Conservation (phyloP, 495 filamentous ascomycete species). For the Talaromyces stipitatus region DNA sequence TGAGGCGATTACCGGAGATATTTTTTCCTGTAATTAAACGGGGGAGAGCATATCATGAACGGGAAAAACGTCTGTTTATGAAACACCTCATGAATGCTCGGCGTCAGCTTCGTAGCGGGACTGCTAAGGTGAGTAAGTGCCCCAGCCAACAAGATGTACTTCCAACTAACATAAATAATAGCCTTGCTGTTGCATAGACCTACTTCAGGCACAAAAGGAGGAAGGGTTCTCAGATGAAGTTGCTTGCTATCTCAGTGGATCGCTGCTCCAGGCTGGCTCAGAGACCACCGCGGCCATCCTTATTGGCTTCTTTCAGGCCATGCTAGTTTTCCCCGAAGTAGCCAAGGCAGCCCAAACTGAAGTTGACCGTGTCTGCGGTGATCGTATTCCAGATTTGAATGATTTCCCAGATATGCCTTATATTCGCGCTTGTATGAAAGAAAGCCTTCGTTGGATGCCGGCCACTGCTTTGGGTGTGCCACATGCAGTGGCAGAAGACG, state of each 20-base stretch:
- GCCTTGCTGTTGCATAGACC: constrained; percentile 22
- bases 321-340: constrained; percentile 31
- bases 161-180: too few species aligned
- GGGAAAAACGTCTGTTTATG: too few species aligned
- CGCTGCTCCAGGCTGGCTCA: constrained; percentile 34
- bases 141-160: too few species aligned
- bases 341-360: constrained; percentile 25
- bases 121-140: too few species aligned
- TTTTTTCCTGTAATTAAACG: too few species aligned
- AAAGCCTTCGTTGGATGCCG: constrained; percentile 34
- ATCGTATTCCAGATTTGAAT: constrained; percentile 22
- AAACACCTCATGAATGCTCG: too few species aligned
- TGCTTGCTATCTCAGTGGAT: constrained; percentile 24
- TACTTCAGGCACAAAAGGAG: too few species aligned
- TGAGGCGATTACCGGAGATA: too few species aligned
- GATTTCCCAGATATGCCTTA: constrained; percentile 33
- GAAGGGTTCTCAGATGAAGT: too few species aligned
- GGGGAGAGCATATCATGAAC: too few species aligned
- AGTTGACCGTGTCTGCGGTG: constrained; percentile 22
- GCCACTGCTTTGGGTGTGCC: constrained; percentile 38
- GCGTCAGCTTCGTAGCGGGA: too few species aligned
- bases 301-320: constrained; percentile 32
- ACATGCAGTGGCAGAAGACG: constrained; percentile 26
- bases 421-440: constrained; percentile 30
- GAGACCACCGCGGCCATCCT: constrained; percentile 28